phyloP scores from a whole-genome alignment of 176 grass and related monocot genomes.

The Zizania latifolia region DNA sequence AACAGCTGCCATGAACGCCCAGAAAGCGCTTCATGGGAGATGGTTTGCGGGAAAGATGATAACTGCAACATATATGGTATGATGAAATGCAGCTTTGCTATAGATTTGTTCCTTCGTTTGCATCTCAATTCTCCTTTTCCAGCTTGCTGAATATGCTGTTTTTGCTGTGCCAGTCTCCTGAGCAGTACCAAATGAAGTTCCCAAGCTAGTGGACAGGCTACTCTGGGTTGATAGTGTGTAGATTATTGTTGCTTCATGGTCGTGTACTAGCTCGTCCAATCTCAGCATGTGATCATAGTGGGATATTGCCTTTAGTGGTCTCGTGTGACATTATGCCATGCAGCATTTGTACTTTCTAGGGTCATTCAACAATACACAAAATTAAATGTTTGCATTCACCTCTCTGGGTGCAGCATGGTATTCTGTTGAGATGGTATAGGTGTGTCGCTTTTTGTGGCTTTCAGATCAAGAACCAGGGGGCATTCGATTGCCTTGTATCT shows the following conservation, averaged over 20 bases:
- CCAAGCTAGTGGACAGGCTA: slow-evolving; percentile 20
- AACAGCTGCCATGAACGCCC: slow-evolving; percentile 61
- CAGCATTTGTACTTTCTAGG: slow-evolving; percentile 1
- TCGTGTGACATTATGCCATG: slow-evolving; percentile 12
- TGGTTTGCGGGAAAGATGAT: slow-evolving; percentile 99
- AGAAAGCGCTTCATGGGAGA: slow-evolving; percentile 84
- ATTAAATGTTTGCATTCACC: background rate
- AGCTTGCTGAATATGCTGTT: background rate
- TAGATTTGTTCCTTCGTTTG: background rate
- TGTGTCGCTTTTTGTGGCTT: too few relatives aligned
- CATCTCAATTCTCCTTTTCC: background rate
- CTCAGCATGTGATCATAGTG: background rate
- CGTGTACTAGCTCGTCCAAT: background rate
- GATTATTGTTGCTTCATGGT: background rate
- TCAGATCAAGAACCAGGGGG: too few relatives aligned
- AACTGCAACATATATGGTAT: slow-evolving; percentile 86
- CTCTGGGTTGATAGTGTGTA: background rate
- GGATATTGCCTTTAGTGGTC: background rate
- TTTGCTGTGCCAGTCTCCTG: slow-evolving; percentile 51
- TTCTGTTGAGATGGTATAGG: too few relatives aligned
- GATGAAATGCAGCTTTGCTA: background rate
- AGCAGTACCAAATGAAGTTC: slow-evolving; percentile 79
- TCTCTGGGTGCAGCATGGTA: too few relatives aligned
- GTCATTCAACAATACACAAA: background rate
- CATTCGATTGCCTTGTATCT: too few relatives aligned